Evolutionary conservation across 768 basidiomycete genomes (phyloP), one percentile per base, ranked within the genome.

Genomic region (Amylocystis lapponica): DNA sequence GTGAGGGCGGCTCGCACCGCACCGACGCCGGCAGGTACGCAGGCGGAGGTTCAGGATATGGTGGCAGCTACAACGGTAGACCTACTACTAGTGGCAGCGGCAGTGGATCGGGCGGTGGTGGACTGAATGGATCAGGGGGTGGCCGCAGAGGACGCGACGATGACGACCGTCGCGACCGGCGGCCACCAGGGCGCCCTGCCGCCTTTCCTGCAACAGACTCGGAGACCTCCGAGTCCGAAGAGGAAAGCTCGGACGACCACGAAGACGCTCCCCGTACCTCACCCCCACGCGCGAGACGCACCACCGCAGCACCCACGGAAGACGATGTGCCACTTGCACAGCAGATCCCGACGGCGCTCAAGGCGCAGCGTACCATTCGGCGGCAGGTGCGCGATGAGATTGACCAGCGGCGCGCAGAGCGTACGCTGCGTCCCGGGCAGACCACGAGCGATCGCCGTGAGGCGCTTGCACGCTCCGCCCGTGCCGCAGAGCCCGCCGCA

Each of bases 301-400:
- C 53, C 14, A 44, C 48, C 13, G 37, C 25, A 11, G 16, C 41
- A 59, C 35, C 47, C 34, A 49, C 55, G 37, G 54, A 87, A 41
- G 91, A 95, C 58, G 84, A 95, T 52, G 69, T 91, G 1, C 92
- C 92, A 1, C 72, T 95, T 13, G 92, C 90, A 3, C 79, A 77
- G 50, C 72, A 81, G 23, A 88, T 91, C 42, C 92, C 91, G 4
- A 83, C 81, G 1, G 92, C 92, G 3, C 64, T 95, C 45, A 75
- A 71, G 3, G 91, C 89, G 9, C 92, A 95, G 55, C 80, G 78
- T 53, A 81, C 83, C 5, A 86, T 95, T 41, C 76, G 87, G 16
- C 69, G 71, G 34, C 76, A 88, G 57, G 79, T 86, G 19, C 72
- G 72, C 27, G 78, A 83, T 48, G 86, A 90, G 58, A 67, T 77